Conservation (phyloP, 2,329 filamentous ascomycete genomes). For the Sporothrix brunneoviolacea region DNA sequence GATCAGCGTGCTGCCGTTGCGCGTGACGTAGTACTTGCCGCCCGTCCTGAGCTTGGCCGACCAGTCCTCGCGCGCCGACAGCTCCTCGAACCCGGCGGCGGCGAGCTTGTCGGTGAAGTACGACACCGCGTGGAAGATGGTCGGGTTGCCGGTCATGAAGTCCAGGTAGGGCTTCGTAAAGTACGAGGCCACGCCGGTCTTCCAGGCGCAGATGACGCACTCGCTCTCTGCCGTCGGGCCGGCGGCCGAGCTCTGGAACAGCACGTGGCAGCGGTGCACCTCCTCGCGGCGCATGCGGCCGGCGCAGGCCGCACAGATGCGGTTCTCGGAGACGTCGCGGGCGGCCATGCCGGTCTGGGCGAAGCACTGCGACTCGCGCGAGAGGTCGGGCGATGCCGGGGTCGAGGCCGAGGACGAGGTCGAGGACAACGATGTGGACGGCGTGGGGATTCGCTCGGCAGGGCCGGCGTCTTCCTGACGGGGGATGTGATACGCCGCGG, state of each 20-base stretch:
- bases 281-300: constrained; percentile 24
- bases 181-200: constrained; percentile 45
- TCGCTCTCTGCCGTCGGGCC: constrained; percentile 21
- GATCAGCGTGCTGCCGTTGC: constrained; percentile 30
- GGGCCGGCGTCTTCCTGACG: no score
- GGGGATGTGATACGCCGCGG: no score
- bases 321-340: constrained; percentile 28
- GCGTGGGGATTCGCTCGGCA: no score
- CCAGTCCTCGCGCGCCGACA: constrained; percentile 79
- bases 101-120: constrained; percentile 69
- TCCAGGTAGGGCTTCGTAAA: constrained; percentile 81
- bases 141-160: constrained; percentile 85
- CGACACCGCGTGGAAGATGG: constrained; percentile 84
- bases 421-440: background rate
- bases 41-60: constrained; percentile 61
- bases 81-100: constrained; percentile 65
- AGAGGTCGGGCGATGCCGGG: background rate
- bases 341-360: constrained; percentile 36
- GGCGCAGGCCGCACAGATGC: constrained; percentile 35
- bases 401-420: background rate
- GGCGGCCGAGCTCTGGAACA: background rate
- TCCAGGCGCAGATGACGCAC: constrained; percentile 33
- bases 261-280: constrained; percentile 8
- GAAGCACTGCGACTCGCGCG: constrained; percentile 32
- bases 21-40: constrained; percentile 38